Evolutionary conservation across 2,329 filamentous ascomycete species (phyloP).

Genomic region (Trichoderma lentiforme): DNA sequence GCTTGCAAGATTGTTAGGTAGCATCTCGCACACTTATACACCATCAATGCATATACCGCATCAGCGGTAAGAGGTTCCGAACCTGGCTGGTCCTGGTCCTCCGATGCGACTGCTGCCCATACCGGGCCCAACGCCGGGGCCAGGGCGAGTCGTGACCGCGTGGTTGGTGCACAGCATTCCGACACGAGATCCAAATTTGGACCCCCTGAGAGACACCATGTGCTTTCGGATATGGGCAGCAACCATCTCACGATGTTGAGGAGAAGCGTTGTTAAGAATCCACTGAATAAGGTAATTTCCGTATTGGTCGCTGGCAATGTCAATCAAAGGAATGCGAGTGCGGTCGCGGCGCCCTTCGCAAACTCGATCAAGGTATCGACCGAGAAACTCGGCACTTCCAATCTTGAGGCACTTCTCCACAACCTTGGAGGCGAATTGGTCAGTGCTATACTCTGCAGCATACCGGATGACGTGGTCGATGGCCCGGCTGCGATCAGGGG

Average conservation of each 20-base stretch:
- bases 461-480: slow-evolving; percentile 94
- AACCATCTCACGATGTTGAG: slow-evolving; percentile 89
- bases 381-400: slow-evolving; percentile 82
- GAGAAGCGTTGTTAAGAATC: slow-evolving; percentile 83
- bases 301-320: slow-evolving; percentile 98
- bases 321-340: slow-evolving; percentile 93
- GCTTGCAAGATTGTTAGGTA: slow-evolving; percentile 8
- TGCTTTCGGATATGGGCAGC: slow-evolving; percentile 95
- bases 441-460: slow-evolving; percentile 95
- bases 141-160: slow-evolving; percentile 81
- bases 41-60: slow-evolving; percentile 8
- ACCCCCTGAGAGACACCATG: slow-evolving; percentile 97
- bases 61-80: slow-evolving; percentile 56
- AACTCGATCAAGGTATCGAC: slow-evolving; percentile 88
- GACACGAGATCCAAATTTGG: slow-evolving; percentile 96
- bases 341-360: slow-evolving; percentile 88
- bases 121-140: slow-evolving; percentile 70
- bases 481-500: slow-evolving; percentile 85
- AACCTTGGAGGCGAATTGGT: slow-evolving; percentile 98
- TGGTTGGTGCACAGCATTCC: slow-evolving; percentile 99
- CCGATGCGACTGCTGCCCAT: slow-evolving; percentile 55
- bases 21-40: slow-evolving; percentile 19
- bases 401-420: slow-evolving; percentile 99
- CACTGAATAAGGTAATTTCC: slow-evolving; percentile 98
- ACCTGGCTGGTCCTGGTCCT: slow-evolving; percentile 54